Conservation (phyloP, 2,329 filamentous ascomycete genomes). For the Cladosporium sp. region DNA sequence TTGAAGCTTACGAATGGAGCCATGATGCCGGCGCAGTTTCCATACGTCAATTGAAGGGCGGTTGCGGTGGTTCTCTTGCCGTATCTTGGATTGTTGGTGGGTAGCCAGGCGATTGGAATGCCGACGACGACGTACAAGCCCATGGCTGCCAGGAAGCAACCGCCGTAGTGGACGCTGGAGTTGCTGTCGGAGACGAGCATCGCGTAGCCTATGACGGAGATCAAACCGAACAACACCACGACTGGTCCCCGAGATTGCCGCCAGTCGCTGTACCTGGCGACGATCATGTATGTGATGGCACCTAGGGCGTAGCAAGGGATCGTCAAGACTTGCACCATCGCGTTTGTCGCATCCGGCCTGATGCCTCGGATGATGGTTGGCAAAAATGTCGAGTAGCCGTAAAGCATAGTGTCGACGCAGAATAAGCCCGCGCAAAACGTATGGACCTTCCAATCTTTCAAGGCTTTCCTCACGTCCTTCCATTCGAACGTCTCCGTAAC, state of each 20-base stretch:
- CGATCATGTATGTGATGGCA: constrained; percentile 61
- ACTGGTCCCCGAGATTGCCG: constrained; percentile 63
- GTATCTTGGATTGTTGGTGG: constrained; percentile 67
- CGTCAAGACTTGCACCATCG: constrained; percentile 69
- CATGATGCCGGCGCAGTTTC: constrained; percentile 69
- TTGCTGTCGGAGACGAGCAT: constrained; percentile 58
- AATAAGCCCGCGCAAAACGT: constrained; percentile 66
- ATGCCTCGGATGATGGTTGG: constrained; percentile 72
- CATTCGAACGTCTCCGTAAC: constrained; percentile 51
- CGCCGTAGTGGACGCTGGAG: constrained; percentile 66
- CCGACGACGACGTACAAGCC: constrained; percentile 62
- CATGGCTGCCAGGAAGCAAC: constrained; percentile 69
- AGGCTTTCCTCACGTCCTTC: constrained; percentile 60
- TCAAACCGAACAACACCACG: constrained; percentile 54
- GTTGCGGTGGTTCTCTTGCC: constrained; percentile 70
- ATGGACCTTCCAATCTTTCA: constrained; percentile 73
- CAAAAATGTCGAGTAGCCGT: constrained; percentile 72
- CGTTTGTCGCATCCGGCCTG: constrained; percentile 54
- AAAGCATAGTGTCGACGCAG: constrained; percentile 72
- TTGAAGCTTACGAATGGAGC: constrained; percentile 48
- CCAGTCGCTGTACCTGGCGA: constrained; percentile 63
- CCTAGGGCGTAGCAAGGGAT: constrained; percentile 74
- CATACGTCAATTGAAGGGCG: constrained; percentile 65
- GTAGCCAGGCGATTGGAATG: constrained; percentile 51
- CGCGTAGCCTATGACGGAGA: constrained; percentile 46